phyloP scores from a whole-genome alignment of 2,329 filamentous ascomycete species.

The Penicillium sp. region DNA sequence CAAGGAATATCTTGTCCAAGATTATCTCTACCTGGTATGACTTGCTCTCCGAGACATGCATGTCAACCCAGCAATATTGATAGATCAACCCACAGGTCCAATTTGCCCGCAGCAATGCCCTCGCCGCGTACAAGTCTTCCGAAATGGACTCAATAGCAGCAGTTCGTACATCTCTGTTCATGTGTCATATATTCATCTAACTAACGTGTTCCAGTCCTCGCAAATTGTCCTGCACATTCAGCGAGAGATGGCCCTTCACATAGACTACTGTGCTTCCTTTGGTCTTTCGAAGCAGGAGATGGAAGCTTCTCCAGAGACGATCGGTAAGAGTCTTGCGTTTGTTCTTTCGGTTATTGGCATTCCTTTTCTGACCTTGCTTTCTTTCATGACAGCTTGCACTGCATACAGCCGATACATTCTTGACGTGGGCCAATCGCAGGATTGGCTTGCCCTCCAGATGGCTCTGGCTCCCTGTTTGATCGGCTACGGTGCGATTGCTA shows the following conservation, averaged over 20 bases:
- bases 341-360: neutral
- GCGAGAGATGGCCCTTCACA: slow-evolving; percentile 79
- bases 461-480: slow-evolving; percentile 85
- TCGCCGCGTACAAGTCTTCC: slow-evolving; percentile 84
- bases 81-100: slow-evolving; percentile 64
- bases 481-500: slow-evolving; percentile 84
- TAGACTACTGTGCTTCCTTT: slow-evolving; percentile 81
- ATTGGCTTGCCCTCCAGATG: slow-evolving; percentile 86
- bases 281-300: slow-evolving; percentile 77
- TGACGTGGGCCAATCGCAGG: slow-evolving; percentile 84
- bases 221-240: slow-evolving; percentile 78
- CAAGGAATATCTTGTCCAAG: slow-evolving; percentile 87
- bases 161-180: slow-evolving; percentile 53
- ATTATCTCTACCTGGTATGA: slow-evolving; percentile 84
- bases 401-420: slow-evolving; percentile 87
- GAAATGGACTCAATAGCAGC: slow-evolving; percentile 73
- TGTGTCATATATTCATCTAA: neutral
- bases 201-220: slow-evolving; percentile 58
- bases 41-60: neutral
- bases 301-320: slow-evolving; percentile 73
- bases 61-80: neutral
- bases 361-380: slow-evolving; percentile 13
- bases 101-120: slow-evolving; percentile 83
- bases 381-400: slow-evolving; percentile 65
- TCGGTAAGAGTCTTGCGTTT: slow-evolving; percentile 59